Percentiles rank a stretch among this genome's conserved stretches.
These are phyloP conservation scores for Saturnispora sanitii DNA, from an alignment of 805 yeast genomes.

Conservation along the genomic window DNA sequence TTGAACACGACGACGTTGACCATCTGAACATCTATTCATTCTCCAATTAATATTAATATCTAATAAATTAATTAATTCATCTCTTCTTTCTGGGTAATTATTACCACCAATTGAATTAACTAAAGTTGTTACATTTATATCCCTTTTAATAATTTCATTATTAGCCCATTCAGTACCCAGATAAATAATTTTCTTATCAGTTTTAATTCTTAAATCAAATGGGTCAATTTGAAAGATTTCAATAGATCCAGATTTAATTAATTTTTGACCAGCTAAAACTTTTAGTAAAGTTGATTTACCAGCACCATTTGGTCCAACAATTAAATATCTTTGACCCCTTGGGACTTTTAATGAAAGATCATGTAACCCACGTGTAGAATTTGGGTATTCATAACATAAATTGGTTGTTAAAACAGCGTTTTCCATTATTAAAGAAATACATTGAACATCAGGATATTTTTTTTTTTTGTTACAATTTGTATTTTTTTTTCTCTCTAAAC, in stretches of 20 bases:
- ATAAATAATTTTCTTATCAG: conserved; percentile 40
- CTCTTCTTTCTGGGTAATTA: conserved; percentile 60
- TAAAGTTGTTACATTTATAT: conserved; percentile 75
- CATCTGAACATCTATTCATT: conserved; percentile 87
- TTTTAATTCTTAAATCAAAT: conserved; percentile 31
- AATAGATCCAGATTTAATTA: conserved; percentile 65
- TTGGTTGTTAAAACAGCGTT: conserved; percentile 48
- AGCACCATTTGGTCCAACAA: conserved; percentile 95
- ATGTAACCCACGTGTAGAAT: conserved; percentile 50
- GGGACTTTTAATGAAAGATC: conserved; percentile 53
- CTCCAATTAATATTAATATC: conserved; percentile 88
- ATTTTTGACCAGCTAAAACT: conserved; percentile 83
- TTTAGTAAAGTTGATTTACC: conserved; percentile 86
- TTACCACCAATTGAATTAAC: conserved; percentile 80
- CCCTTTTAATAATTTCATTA: conserved; percentile 81
- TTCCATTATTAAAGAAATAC: not conserved
- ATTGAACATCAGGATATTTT: not conserved
- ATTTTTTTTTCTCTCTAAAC: not conserved
- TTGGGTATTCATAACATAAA: conserved; percentile 61
- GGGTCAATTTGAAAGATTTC: conserved; percentile 81
- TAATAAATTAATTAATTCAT: conserved; percentile 59
- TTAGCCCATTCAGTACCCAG: conserved; percentile 97
- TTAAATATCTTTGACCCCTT: conserved; percentile 63
- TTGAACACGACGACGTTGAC: conserved; percentile 92
- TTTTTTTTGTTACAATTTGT: not conserved